Percentiles rank a stretch among this genome's conserved stretches.
Evolutionary conservation across 805 yeast genomes (phyloP).

Genomic region (Cyberlindnera samutprakarnensis): DNA sequence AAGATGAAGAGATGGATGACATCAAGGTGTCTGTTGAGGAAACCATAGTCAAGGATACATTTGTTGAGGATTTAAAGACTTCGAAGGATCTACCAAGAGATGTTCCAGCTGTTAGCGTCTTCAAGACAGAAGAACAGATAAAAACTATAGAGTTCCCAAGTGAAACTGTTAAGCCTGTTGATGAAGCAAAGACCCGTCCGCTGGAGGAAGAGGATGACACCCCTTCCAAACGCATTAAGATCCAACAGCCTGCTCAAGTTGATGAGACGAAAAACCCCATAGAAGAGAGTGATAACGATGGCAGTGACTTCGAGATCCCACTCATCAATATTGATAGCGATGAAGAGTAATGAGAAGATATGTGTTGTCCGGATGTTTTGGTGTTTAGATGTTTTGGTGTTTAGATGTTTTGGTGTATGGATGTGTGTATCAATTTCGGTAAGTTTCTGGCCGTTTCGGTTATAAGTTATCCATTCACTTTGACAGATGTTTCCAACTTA

Average conservation of each 20-base stretch:
- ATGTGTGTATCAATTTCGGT: neutral
- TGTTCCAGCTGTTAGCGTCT: conserved; percentile 7
- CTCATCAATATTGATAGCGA: conserved; percentile 33
- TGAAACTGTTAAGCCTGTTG: conserved; percentile 2
- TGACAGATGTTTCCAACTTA: no score
- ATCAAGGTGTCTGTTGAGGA: conserved; percentile 4
- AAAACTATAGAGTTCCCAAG: conserved; percentile 17
- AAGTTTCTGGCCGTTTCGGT: no score
- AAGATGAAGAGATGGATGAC: conserved; percentile 8
- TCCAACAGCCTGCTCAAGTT: conserved; percentile 5
- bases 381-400: no score
- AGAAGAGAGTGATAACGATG: conserved; percentile 22
- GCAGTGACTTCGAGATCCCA: conserved; percentile 47
- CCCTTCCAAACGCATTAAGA: conserved; percentile 21
- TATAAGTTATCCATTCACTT: no score
- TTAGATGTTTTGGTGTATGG: no score
- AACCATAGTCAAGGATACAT: conserved; percentile 7
- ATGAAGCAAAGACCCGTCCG: conserved; percentile 12
- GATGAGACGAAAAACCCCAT: conserved; percentile 5
- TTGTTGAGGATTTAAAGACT: conserved; percentile 13
- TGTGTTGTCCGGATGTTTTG: no score
- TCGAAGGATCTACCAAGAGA: conserved; percentile 4
- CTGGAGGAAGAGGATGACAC: conserved; percentile 18
- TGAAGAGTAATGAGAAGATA: conserved; percentile 1
- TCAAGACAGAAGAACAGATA: conserved; percentile 20